These are phyloP conservation scores for Striga hermonthica DNA, from an alignment of 305 asterid genomes.

Conservation along the genomic window DNA sequence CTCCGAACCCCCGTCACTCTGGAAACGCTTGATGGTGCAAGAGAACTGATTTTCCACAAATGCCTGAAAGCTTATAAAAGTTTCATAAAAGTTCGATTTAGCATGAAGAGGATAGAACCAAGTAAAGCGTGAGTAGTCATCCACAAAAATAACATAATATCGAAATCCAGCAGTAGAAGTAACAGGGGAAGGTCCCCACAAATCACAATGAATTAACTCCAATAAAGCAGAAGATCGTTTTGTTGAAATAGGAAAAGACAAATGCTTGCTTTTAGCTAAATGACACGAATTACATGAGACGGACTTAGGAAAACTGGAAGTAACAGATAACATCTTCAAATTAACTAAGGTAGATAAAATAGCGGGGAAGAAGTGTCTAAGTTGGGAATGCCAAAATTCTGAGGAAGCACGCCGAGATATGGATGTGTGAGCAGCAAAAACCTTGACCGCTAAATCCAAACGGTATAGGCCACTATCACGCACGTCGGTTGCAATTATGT, in stretches of 20 bases:
- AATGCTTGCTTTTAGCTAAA: background rate
- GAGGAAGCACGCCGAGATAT: background rate
- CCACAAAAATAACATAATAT: conserved; percentile 7
- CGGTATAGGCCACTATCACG: background rate
- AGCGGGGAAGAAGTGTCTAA: background rate
- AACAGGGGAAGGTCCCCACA: conserved; percentile 3
- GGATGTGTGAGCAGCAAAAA: background rate
- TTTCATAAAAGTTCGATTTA: conserved; percentile 7
- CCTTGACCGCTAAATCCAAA: background rate
- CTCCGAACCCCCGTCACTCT: conserved; percentile 24
- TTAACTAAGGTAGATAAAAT: background rate
- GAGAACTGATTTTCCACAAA: conserved; percentile 21
- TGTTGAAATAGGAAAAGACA: background rate
- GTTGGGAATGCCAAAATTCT: background rate
- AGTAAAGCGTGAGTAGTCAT: conserved; percentile 19
- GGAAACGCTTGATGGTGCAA: background rate
- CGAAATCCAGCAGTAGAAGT: background rate
- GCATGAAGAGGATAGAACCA: conserved; percentile 15
- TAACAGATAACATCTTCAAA: background rate
- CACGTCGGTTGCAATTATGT: background rate
- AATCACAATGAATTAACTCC: conserved; percentile 13
- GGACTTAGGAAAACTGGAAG: background rate
- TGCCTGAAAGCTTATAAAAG: background rate
- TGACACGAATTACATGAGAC: background rate
- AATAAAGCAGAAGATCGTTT: background rate